Evolutionary conservation across 2,329 filamentous ascomycete species (phyloP).

Genomic region (Colletotrichum somersetense): DNA sequence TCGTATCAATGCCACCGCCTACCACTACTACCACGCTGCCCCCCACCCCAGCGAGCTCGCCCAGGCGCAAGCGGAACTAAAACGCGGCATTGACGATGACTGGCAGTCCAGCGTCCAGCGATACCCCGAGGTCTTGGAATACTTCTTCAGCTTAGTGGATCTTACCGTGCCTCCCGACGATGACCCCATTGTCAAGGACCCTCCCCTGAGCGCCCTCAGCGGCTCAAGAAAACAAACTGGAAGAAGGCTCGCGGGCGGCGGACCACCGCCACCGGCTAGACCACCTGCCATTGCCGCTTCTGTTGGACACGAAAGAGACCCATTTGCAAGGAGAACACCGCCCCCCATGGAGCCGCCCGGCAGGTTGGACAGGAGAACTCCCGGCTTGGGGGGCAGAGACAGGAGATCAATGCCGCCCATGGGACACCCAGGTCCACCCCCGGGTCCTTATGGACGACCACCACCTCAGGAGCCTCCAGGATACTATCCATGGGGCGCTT

Average conservation of each 20-base stretch:
- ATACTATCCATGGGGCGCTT: slow-evolving; percentile 33
- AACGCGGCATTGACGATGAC: slow-evolving; percentile 82
- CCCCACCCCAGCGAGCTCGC: slow-evolving; percentile 73
- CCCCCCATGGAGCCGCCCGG: slow-evolving; percentile 41
- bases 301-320: slow-evolving; percentile 49
- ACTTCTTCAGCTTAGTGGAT: slow-evolving; percentile 80
- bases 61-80: slow-evolving; percentile 74
- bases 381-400: slow-evolving; percentile 46
- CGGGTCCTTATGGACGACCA: slow-evolving; percentile 27
- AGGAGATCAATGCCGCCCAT: slow-evolving; percentile 35
- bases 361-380: slow-evolving; percentile 54
- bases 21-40: slow-evolving; percentile 68
- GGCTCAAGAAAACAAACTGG: slow-evolving; percentile 59
- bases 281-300: slow-evolving; percentile 54
- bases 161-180: slow-evolving; percentile 74
- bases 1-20: slow-evolving; percentile 66
- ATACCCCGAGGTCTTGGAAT: slow-evolving; percentile 85
- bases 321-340: slow-evolving; percentile 56
- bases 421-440: slow-evolving; percentile 31
- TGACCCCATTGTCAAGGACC: slow-evolving; percentile 70
- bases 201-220: slow-evolving; percentile 67
- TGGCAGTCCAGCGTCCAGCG: slow-evolving; percentile 81
- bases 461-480: slow-evolving; percentile 21
- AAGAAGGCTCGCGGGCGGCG: slow-evolving; percentile 48
- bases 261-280: slow-evolving; percentile 31